These are phyloP conservation scores for Ascomycota sp. DNA, from an alignment of 2,329 filamentous ascomycete genomes.

Conservation along the genomic window DNA sequence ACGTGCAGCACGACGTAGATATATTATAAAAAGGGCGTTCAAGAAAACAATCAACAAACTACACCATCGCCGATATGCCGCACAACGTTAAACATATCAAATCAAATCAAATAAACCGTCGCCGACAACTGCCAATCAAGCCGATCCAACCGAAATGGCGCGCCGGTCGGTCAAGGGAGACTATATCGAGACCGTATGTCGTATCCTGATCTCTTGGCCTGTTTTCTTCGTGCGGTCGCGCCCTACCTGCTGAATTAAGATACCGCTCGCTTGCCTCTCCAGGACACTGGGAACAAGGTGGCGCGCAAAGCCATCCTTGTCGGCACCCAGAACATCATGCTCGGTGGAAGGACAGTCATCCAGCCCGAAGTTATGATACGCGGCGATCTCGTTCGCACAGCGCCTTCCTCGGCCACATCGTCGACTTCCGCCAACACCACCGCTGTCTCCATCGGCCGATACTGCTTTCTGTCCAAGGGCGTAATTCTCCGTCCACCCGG, in stretches of 20 bases:
- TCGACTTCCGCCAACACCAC: slow-evolving; percentile 30
- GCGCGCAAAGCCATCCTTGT: slow-evolving; percentile 79
- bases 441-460: slow-evolving; percentile 74
- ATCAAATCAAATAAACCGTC: too few relatives aligned
- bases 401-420: slow-evolving; percentile 19
- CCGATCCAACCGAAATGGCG: slow-evolving; percentile 31
- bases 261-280: neutral
- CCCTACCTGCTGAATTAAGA: too few relatives aligned
- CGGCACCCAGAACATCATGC: slow-evolving; percentile 93
- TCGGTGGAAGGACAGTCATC: slow-evolving; percentile 89
- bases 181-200: slow-evolving; percentile 76
- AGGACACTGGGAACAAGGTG: slow-evolving; percentile 98
- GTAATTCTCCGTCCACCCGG: slow-evolving; percentile 68
- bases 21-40: too few relatives aligned
- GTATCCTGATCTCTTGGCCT: neutral
- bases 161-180: slow-evolving; percentile 66
- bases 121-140: slow-evolving; percentile 6
- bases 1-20: too few relatives aligned
- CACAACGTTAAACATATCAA: too few relatives aligned
- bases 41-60: too few relatives aligned
- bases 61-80: neutral
- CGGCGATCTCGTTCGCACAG: slow-evolving; percentile 57
- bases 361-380: slow-evolving; percentile 88
- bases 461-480: slow-evolving; percentile 69
- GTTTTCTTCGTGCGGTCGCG: neutral